Evolutionary conservation across 2,329 filamentous ascomycete genomes (phyloP), one percentile per base, ranked within the genome.

Genomic region (Colletotrichum tropicicola): DNA sequence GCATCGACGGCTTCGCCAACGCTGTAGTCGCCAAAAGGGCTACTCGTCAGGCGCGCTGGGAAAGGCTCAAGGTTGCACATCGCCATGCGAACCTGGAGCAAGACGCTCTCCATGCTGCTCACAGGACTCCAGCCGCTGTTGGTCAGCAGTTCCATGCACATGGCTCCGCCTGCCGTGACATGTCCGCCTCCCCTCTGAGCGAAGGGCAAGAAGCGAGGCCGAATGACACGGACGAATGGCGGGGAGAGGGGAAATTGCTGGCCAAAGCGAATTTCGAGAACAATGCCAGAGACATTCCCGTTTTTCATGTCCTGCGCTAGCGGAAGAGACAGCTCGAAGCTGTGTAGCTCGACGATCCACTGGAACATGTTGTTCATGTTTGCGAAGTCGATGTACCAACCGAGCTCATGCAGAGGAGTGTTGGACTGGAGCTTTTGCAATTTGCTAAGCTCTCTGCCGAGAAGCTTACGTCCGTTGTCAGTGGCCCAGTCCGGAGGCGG

Each of bases 341-440:
- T 92, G 75, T 97, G 94, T 1, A 98, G 81, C 75, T 97, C 92
- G 6, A 97, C 89, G 63, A 97, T 93, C 94, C 94, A 97, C 72
- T 97, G 93, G 72, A 96, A 97, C 67, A 94, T 83, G 71, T 94
- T 97, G 21, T 80, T 85, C 37, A 94, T 81, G 52, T 87, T 85
- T 6, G 81, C 78, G 49, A 85, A 83, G 71, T 97, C 87, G 59
- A 97, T 89, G 72, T 93, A 93, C 93, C 94, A 97, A 15, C 94
- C 94, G 0, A 97, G 84, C 64, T 91, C 86, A 64, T 90, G 84
- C 2, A 87, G 74, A 1, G 88, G 85, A 1, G 84, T 87, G 10
- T 74, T 79, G 1, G 85, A 75, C 73, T 97, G 94, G 1, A 89
- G 76, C 62, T 87, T 86, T 32, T 92, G 78, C 0, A 94, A 80